A percentile compares a stretch with the other conserved stretches of the same genome.
Evolutionary conservation across 305 asterid species (phyloP).

Genomic region (Solanum hybrid): DNA sequence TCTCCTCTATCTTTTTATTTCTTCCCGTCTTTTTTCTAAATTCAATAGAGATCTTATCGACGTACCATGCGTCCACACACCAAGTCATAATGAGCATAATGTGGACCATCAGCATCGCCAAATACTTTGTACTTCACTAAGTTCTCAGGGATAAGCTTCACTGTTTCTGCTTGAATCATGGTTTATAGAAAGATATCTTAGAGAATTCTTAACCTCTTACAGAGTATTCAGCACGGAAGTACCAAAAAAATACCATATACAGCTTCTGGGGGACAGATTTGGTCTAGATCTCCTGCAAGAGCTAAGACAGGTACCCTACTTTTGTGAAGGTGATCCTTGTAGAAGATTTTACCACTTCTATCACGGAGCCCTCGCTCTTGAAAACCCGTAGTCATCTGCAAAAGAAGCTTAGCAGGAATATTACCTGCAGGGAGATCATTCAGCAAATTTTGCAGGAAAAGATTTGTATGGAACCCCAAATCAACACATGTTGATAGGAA

Average conservation of each 20-base stretch:
- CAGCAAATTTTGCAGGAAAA: not conserved
- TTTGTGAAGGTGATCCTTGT: slow-evolving; percentile 20
- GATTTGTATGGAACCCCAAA: not conserved
- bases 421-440: slow-evolving; percentile 11
- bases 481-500: not conserved
- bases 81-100: slow-evolving; percentile 25
- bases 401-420: slow-evolving; percentile 18
- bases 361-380: slow-evolving; percentile 15
- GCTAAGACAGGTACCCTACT: slow-evolving; percentile 19
- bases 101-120: slow-evolving; percentile 21
- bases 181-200: not conserved
- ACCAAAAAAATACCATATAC: slow-evolving; percentile 17
- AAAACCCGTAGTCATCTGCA: slow-evolving; percentile 18
- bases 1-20: not conserved
- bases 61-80: slow-evolving; percentile 19
- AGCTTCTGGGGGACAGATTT: slow-evolving; percentile 22
- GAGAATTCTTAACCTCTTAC: not conserved
- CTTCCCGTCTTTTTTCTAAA: not conserved
- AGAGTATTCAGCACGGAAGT: not conserved
- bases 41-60: not conserved
- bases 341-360: slow-evolving; percentile 13
- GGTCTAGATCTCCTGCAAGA: slow-evolving; percentile 23
- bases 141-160: slow-evolving; percentile 19
- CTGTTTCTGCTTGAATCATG: slow-evolving; percentile 10
- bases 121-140: slow-evolving; percentile 15